A percentile compares a stretch with the other conserved stretches of the same genome.
Evolutionary conservation across 306 rosid genomes (phyloP).

Genomic region (Fragaria nilgerrensis): DNA sequence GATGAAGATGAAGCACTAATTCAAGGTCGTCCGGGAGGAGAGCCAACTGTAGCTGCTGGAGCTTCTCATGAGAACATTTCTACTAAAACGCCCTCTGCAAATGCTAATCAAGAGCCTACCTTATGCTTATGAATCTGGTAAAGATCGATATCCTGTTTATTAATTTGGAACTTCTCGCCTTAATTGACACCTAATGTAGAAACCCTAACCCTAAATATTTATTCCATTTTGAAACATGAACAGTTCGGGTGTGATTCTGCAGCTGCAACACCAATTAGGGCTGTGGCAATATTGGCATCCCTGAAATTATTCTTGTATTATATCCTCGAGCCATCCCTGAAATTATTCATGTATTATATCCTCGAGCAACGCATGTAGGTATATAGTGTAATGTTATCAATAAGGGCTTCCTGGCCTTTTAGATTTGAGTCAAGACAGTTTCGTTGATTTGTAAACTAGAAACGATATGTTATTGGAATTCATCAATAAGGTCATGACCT

Average conservation of each 20-base stretch:
- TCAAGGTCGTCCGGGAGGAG: neutral
- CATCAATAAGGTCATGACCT: too few relatives aligned
- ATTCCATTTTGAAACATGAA: neutral
- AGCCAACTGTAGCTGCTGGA: neutral
- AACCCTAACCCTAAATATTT: neutral
- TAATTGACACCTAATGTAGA: neutral
- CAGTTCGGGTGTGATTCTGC: neutral
- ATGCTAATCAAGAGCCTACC: neutral
- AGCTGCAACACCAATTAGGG: neutral
- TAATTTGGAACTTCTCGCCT: neutral
- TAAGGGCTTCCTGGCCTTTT: neutral
- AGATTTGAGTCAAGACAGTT: neutral
- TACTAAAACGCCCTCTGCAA: neutral
- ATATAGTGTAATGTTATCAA: neutral
- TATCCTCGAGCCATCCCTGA: neutral
- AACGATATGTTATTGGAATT: neutral
- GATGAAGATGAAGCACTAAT: neutral
- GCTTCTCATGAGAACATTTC: neutral
- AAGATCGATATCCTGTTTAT: neutral
- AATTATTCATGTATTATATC: neutral
- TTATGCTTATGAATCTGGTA: constrained; percentile 8
- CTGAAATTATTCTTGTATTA: neutral
- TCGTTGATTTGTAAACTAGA: neutral
- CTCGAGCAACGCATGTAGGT: neutral
- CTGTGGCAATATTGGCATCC: neutral